phyloP scores from a whole-genome alignment of 2,329 filamentous ascomycete species.

The Chaetomiaceae sp. region DNA sequence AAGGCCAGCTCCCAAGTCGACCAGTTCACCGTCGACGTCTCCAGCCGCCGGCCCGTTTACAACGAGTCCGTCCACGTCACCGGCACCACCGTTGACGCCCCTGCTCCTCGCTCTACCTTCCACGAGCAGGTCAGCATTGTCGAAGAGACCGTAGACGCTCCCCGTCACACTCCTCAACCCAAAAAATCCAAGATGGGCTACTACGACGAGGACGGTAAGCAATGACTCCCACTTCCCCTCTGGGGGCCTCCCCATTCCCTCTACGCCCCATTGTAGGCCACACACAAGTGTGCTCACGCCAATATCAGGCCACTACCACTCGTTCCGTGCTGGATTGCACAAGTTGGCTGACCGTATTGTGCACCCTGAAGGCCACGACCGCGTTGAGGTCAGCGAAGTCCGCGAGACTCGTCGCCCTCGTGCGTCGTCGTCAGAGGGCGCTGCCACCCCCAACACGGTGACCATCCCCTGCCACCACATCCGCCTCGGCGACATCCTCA shows the following conservation, averaged over 20 bases:
- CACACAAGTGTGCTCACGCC: slow-evolving; percentile 22
- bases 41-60: slow-evolving; percentile 39
- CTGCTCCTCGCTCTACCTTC: slow-evolving; percentile 41
- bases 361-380: slow-evolving; percentile 46
- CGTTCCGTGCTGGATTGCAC: slow-evolving; percentile 52
- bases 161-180: slow-evolving; percentile 31
- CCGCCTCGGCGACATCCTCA: slow-evolving; percentile 96
- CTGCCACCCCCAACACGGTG: slow-evolving; percentile 70
- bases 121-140: slow-evolving; percentile 56
- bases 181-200: slow-evolving; percentile 59
- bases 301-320: slow-evolving; percentile 53
- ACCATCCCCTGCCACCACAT: slow-evolving; percentile 99
- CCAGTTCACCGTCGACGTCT: slow-evolving; percentile 31
- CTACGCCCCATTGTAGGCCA: slow-evolving; percentile 8
- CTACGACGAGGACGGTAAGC: slow-evolving; percentile 60
- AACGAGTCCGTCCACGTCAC: slow-evolving; percentile 40
- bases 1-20: slow-evolving; percentile 40
- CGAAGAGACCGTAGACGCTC: slow-evolving; percentile 62
- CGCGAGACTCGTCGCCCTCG: slow-evolving; percentile 40
- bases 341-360: slow-evolving; percentile 54
- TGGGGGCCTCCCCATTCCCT: no score
- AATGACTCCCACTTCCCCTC: no score
- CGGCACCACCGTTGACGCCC: slow-evolving; percentile 50
- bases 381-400: slow-evolving; percentile 46
- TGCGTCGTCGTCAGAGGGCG: slow-evolving; percentile 33